Evolutionary conservation across 2,329 filamentous ascomycete genomes (phyloP), one percentile per base, ranked within the genome.

Genomic region (Fonsecaea pedrosoi): DNA sequence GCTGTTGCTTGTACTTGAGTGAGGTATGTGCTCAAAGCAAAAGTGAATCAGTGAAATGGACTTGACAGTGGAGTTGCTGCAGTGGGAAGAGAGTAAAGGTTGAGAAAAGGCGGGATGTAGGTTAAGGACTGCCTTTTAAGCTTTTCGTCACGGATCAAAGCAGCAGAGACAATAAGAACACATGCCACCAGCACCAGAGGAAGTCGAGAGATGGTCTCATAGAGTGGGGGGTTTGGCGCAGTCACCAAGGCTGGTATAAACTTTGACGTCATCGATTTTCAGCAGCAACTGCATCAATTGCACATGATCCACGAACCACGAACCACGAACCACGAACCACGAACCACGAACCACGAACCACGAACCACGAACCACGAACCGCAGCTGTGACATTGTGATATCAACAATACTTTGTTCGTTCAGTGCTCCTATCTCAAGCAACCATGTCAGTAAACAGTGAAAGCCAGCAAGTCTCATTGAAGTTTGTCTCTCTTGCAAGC

Each of bases 11-110:
- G 18, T 34, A 34, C 25, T 48, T 42, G 35, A 37, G 53, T 18
- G 25, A 62, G 32, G 18, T 56, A 62, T 42, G 18, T 56, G 53
- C 5, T 42, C 60, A 35, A 55, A 55, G 35, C 7, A 32, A 62
- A 48, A n/a, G 59, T 62, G 13, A 32, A 38, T 12, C 18, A 25
- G 15, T n/a, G 32, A 25, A 10, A 30, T 35, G 1, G 40, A 8
- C 1, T 50, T 50, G 30, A 38, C 9, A 8, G 55, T 58, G 4
- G 15, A 42, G 21, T 42, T 40, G 34, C 37, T 54, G 59, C 32
- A 21, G 6, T 61, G 60, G 53, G 40, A 37, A 55, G 55, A 25
- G 53, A 55, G 13, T 53, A 56, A 50, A 50, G n/a, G 21, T 32
- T 54, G 59, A 54, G 35, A 35, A 6, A 54, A 48, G 50, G 15